Evolutionary conservation across 495 filamentous ascomycete genomes (phyloP).

Genomic region (Coniosporium apollinis): DNA sequence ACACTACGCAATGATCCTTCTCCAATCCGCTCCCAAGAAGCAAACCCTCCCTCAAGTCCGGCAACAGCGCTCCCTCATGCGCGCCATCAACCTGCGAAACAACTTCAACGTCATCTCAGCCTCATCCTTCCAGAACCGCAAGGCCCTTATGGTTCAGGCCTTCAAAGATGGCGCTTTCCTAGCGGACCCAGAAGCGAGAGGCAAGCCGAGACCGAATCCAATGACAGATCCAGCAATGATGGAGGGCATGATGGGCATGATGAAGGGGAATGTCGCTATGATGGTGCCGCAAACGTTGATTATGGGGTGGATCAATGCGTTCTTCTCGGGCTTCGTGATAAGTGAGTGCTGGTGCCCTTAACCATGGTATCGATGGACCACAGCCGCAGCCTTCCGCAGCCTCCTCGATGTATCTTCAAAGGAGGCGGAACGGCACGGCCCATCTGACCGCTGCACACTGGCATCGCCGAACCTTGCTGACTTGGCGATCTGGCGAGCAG

Average conservation of each 20-base stretch:
- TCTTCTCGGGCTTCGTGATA: slow-evolving; percentile 95
- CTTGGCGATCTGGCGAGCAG: slow-evolving; percentile 26
- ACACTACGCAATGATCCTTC: slow-evolving; percentile 84
- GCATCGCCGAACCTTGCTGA: neutral
- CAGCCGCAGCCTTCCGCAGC: too few species aligned
- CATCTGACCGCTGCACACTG: too few species aligned
- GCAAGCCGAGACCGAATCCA: slow-evolving; percentile 80
- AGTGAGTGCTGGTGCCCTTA: slow-evolving; percentile 47
- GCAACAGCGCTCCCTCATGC: slow-evolving; percentile 75
- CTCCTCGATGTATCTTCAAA: too few species aligned
- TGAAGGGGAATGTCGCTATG: slow-evolving; percentile 99
- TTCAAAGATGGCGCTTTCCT: slow-evolving; percentile 77
- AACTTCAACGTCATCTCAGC: slow-evolving; percentile 59
- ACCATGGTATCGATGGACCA: too few species aligned
- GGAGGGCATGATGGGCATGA: slow-evolving; percentile 99
- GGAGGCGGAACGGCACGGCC: too few species aligned
- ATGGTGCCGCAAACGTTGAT: slow-evolving; percentile 97
- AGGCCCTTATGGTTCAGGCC: slow-evolving; percentile 58
- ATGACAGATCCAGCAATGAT: slow-evolving; percentile 95
- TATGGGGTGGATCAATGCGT: slow-evolving; percentile 99
- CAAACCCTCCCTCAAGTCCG: slow-evolving; percentile 56
- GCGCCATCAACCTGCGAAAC: slow-evolving; percentile 67
- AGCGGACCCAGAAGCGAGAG: slow-evolving; percentile 71
- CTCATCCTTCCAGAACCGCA: slow-evolving; percentile 59
- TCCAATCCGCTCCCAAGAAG: slow-evolving; percentile 73